A percentile compares a stretch with the other conserved stretches of the same genome.
Conservation (phyloP, 1,139 yeast genomes). For the Taphrina pruni region DNA sequence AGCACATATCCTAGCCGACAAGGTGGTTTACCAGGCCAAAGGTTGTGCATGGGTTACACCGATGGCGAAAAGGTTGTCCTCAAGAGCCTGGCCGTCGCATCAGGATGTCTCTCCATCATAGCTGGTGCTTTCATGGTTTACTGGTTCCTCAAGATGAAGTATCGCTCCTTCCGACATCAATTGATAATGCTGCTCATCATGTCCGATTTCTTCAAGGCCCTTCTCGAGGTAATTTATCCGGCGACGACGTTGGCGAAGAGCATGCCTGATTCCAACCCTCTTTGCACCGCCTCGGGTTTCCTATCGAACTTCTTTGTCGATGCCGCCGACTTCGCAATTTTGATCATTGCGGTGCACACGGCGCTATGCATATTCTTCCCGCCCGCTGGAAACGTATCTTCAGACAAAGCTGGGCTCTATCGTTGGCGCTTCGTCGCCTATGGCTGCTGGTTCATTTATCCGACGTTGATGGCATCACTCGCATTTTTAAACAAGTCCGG, state of each 20-base stretch:
- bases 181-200: slow-evolving; percentile 60
- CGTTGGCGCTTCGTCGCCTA: slow-evolving; percentile 66
- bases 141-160: slow-evolving; percentile 25
- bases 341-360: slow-evolving; percentile 83
- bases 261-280: slow-evolving; percentile 58
- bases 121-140: slow-evolving; percentile 24
- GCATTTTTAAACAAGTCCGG: slow-evolving; percentile 59
- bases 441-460: slow-evolving; percentile 64
- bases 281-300: slow-evolving; percentile 80
- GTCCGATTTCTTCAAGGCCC: slow-evolving; percentile 77
- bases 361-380: slow-evolving; percentile 75
- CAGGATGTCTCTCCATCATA: slow-evolving; percentile 15
- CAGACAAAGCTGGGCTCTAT: slow-evolving; percentile 63
- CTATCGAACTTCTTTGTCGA: slow-evolving; percentile 82
- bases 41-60: slow-evolving; percentile 11
- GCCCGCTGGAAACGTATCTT: slow-evolving; percentile 55
- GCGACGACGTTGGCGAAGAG: slow-evolving; percentile 61
- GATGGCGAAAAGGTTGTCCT: not conserved
- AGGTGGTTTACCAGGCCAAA: not conserved
- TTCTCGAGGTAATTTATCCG: slow-evolving; percentile 73
- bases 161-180: slow-evolving; percentile 37
- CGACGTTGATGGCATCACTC: slow-evolving; percentile 71
- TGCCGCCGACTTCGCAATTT: slow-evolving; percentile 85
- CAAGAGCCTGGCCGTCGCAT: not conserved
- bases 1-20: no score